Percentiles rank a stretch among this genome's conserved stretches.
phyloP scores from a whole-genome alignment of 495 filamentous ascomycete genomes.

The Penicillium ochrochloron region DNA sequence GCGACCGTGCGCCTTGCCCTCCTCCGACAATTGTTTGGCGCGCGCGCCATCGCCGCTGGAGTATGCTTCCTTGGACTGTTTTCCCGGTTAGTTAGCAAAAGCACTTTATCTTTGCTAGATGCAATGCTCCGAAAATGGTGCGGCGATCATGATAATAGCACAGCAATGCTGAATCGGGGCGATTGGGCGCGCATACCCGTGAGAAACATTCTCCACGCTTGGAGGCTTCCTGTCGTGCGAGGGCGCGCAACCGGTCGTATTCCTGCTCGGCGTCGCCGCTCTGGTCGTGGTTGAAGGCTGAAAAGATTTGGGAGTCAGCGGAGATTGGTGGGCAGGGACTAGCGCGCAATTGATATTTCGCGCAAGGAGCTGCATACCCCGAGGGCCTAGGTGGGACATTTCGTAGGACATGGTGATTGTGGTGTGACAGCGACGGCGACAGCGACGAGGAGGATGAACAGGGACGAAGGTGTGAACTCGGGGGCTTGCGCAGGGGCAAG shows the following conservation, averaged over 20 bases:
- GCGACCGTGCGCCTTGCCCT: constrained; percentile 81
- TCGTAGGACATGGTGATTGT: constrained; percentile 59
- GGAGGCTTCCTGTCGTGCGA: constrained; percentile 76
- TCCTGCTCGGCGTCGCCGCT: constrained; percentile 74
- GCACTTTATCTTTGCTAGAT: not conserved
- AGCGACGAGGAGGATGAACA: not conserved
- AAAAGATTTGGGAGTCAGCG: constrained; percentile 5
- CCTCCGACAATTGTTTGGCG: constrained; percentile 80
- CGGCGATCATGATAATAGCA: not conserved
- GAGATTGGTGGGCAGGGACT: not conserved
- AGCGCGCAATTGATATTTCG: not conserved
- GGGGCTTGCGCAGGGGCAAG: not conserved
- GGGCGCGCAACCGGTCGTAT: constrained; percentile 87
- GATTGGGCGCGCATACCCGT: constrained; percentile 50
- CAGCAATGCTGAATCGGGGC: not conserved
- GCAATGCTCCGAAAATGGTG: not conserved
- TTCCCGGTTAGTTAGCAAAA: constrained; percentile 8
- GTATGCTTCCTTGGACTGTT: constrained; percentile 79
- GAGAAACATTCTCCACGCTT: constrained; percentile 79
- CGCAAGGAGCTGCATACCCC: constrained; percentile 34
- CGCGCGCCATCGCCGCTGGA: constrained; percentile 72
- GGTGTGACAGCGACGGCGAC: constrained; percentile 1
- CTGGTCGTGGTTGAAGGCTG: constrained; percentile 82
- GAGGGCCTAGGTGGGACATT: constrained; percentile 65
- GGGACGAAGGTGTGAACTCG: not conserved